Conservation (phyloP, 139 green algal species). For the Pleodorina starrii region DNA sequence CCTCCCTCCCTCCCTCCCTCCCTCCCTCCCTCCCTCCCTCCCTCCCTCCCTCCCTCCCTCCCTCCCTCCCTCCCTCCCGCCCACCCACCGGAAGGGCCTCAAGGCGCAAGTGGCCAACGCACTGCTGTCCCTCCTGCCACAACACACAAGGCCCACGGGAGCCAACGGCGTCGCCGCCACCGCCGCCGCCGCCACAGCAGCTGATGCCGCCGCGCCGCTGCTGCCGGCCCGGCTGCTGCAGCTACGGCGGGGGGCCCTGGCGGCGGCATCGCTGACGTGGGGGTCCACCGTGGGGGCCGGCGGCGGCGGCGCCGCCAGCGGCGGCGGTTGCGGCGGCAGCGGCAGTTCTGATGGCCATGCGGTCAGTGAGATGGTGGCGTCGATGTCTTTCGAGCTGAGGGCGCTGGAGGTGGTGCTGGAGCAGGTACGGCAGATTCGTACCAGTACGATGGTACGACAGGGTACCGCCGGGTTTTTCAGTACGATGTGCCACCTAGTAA, state of each 20-base stretch:
- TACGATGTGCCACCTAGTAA: background rate
- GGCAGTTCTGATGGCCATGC: background rate
- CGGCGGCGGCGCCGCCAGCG: no score
- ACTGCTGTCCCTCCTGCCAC: slow-evolving; percentile 22
- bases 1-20: no score
- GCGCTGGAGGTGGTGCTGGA: slow-evolving; percentile 72
- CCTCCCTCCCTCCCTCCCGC: background rate
- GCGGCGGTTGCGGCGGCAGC: background rate
- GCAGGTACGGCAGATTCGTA: slow-evolving; percentile 10
- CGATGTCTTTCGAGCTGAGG: slow-evolving; percentile 69
- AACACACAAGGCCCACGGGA: background rate
- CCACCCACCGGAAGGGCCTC: slow-evolving; percentile 2
- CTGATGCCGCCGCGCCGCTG: background rate
- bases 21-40: no score
- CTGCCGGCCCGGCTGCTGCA: background rate
- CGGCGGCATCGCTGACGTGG: background rate
- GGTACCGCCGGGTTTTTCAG: no score
- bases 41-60: background rate
- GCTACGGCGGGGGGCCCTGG: background rate
- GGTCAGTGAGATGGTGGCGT: slow-evolving; percentile 38
- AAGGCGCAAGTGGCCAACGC: background rate
- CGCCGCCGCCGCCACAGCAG: background rate
- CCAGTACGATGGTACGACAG: no score
- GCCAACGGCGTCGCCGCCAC: background rate
- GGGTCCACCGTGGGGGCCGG: background rate